phyloP scores from a whole-genome alignment of 1,284 basidiomycete genomes.

The Naganishia liquefaciens region DNA sequence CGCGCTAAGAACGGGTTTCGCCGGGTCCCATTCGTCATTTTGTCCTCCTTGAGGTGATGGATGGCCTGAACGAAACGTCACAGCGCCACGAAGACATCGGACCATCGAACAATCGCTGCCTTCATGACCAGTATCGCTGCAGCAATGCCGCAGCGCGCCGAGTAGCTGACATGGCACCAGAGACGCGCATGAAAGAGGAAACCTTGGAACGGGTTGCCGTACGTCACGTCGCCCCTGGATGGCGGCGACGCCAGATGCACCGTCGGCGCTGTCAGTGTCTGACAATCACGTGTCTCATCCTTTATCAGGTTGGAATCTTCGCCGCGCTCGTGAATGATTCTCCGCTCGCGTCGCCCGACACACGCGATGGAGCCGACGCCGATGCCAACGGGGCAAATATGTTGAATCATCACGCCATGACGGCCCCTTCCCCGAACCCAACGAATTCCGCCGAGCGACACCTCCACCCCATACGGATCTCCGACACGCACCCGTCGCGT shows the following conservation, averaged over 20 bases:
- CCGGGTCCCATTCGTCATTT: too few relatives aligned
- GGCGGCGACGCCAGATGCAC: conserved; percentile 62
- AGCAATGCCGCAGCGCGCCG: too few relatives aligned
- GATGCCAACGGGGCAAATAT: conserved; percentile 28
- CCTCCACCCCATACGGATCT: conserved; percentile 30
- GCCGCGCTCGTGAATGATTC: conserved; percentile 73
- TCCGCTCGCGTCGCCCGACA: conserved; percentile 27
- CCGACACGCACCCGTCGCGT: conserved; percentile 36
- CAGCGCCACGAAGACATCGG: too few relatives aligned
- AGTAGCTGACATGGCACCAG: too few relatives aligned
- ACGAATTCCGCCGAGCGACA: not conserved
- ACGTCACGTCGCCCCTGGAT: conserved; percentile 62
- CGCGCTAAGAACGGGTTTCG: too few relatives aligned
- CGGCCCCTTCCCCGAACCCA: not conserved
- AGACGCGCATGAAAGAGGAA: conserved; percentile 1
- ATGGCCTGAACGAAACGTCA: too few relatives aligned
- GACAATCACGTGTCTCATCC: conserved; percentile 76
- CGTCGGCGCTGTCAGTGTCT: conserved; percentile 80
- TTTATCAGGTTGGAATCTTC: conserved; percentile 71
- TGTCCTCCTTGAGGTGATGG: too few relatives aligned
- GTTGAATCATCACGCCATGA: conserved; percentile 27
- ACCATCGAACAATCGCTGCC: too few relatives aligned
- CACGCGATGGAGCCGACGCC: conserved; percentile 16
- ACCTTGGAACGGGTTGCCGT: conserved; percentile 59
- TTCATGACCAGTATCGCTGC: too few relatives aligned